Evolutionary conservation across 345 rosid species (phyloP), one percentile per base, ranked within the genome.

Genomic region (Sonneratia caseolaris): DNA sequence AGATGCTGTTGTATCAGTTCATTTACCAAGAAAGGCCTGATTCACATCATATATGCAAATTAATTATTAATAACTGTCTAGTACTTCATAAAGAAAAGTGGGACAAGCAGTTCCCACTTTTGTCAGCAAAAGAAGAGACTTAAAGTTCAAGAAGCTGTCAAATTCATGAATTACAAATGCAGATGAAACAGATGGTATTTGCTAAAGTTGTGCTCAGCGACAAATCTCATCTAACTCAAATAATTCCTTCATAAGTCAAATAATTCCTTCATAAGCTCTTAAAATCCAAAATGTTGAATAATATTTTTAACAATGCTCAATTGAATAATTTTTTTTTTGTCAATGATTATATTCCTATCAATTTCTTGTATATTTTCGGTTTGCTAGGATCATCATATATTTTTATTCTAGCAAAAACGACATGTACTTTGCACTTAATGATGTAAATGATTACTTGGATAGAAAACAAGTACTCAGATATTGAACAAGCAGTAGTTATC

Each of bases 11-110:
- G 93, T 70, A 86, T 87, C 84, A 96, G 84, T 70, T 96, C 98
- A 86, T 96, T 92, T 42, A 96, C 96, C 35, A 96, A 74, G 82
- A 87, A 96, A 43, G 99, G 99, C 83, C 98, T 93, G 84, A 77
- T 86, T 64, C 73, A 83, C 53, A 78, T 27, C 18, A 43, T 10
- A 62, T 69, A 15, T 53, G 47, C 48, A 37, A 57, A 70, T 16
- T 24, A 70, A 37, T 21, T 32, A 14, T 22, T 37, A 32, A 13
- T 13, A 22, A 32, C 22, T 37, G 2, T 53, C 32, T 27, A 22
- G 11, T 32, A 16, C 62, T 48, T 55, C 21, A 49, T 3, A 70
- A 22, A 4, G 40, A 70, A 68, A 68, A 16, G 16, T 56, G 62
- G 3, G 22, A 56, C 9, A 19, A 21, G 32, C 62, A 56, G 22